Evolutionary conservation across 1,139 yeast genomes (phyloP), one percentile per base, ranked within the genome.

Genomic region (Yamadazyma trypodendri): DNA sequence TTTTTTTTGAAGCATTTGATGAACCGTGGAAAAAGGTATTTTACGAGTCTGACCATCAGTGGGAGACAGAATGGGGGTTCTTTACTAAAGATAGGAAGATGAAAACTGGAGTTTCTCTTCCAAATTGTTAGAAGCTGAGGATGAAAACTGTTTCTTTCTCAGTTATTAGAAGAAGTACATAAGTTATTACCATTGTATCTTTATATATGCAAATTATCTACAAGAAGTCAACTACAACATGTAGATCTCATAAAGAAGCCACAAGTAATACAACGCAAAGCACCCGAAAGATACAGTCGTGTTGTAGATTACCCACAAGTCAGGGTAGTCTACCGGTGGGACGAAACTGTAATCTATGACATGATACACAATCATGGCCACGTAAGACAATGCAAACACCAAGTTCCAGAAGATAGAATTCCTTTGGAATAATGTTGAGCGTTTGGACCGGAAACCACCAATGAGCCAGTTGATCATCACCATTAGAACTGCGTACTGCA

Each of bases 391-490:
- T 23, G 72, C 55, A 32, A 85, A 82, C 2, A 81, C 65, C 1
- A 75, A 40, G 35, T 68, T 75, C 83, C 88, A 80, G 31, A 82
- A 55, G 49, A 71, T 50, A 37, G 65, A 64, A 12, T 67, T 60
- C 9, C 48, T 51, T 23, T 50, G 51, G 25, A 56, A 86, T 29
- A 81, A 56, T 2, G 51, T 40, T 33, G 50, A 54, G 12, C 43
- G 40, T 6, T 38, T 42, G 8, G 38, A 24, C 23, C 35, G 40
- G 31, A 77, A 64, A 32, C 81, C 81, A 11, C 90, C 88, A 53
- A 87, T 70, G 25, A 92, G 65, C 96, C 97, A 92, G 58, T 90
- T 90, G 57, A 88, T 82, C 49, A 88, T 56, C 5, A 79, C 57
- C 14, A 77, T 64, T 39, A 80, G 61, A 6, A 79, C 80, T 36